These are phyloP conservation scores for Cryoendolithus antarcticus DNA, from an alignment of 2,329 filamentous ascomycete species.

Conservation along the genomic window DNA sequence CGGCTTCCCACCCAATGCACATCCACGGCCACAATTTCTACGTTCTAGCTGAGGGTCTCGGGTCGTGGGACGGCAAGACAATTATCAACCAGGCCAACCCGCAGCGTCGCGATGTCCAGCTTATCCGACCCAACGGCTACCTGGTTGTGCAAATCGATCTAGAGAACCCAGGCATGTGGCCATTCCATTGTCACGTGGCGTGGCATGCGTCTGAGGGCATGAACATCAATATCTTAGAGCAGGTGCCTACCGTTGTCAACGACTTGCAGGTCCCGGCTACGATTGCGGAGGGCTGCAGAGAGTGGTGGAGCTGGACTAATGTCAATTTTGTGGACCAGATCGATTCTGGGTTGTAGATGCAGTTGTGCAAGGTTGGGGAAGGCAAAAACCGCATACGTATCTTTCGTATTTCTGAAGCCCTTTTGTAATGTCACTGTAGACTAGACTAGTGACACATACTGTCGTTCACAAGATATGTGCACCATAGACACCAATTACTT, in stretches of 20 bases:
- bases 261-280: slow-evolving; percentile 23
- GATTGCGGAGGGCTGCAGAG: slow-evolving; percentile 38
- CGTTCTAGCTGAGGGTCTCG: slow-evolving; percentile 13
- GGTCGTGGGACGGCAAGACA: slow-evolving; percentile 15
- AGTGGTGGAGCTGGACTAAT: slow-evolving; percentile 39
- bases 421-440: too few species aligned
- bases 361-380: too few species aligned
- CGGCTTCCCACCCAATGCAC: slow-evolving; percentile 22
- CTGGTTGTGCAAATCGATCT: slow-evolving; percentile 30
- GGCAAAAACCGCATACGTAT: too few species aligned
- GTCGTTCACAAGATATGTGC: too few species aligned
- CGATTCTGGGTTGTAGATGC: slow-evolving; percentile 37
- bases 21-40: slow-evolving; percentile 23
- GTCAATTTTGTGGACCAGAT: slow-evolving; percentile 37
- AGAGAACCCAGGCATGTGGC: slow-evolving; percentile 42
- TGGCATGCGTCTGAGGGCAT: slow-evolving; percentile 14
- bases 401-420: too few species aligned
- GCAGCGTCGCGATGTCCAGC: slow-evolving; percentile 17
- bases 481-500: too few species aligned
- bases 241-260: slow-evolving; percentile 4
- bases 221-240: slow-evolving; percentile 11
- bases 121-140: slow-evolving; percentile 14
- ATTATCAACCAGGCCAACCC: slow-evolving; percentile 18
- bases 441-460: too few species aligned
- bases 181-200: slow-evolving; percentile 27